A percentile compares a stretch with the other conserved stretches of the same genome.
These are phyloP conservation scores for Eragrostis curvula DNA, from an alignment of 176 grass and related monocot species.

Conservation along the genomic window DNA sequence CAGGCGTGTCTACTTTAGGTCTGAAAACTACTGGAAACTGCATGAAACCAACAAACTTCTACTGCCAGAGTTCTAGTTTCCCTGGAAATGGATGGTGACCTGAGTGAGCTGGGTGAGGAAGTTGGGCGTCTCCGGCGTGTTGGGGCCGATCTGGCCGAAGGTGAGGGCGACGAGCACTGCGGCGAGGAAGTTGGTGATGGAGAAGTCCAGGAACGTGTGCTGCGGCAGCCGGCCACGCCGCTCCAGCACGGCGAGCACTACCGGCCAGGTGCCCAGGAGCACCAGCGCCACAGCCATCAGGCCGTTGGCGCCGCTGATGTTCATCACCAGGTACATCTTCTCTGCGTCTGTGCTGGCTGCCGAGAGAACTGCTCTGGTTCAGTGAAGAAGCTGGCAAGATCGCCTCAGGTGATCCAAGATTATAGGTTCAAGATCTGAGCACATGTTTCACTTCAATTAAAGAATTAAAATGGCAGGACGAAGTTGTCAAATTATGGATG, in stretches of 20 bases:
- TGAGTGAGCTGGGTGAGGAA: slow-evolving; percentile 85
- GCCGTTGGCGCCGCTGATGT: slow-evolving; percentile 69
- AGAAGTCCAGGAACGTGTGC: slow-evolving; percentile 94
- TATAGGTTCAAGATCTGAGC: no score
- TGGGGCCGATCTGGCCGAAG: slow-evolving; percentile 72
- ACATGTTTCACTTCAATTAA: no score
- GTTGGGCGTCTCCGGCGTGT: slow-evolving; percentile 68
- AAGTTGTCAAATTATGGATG: no score
- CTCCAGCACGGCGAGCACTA: slow-evolving; percentile 88
- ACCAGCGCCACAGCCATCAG: slow-evolving; percentile 74
- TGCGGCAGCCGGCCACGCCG: slow-evolving; percentile 84
- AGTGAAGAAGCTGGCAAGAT: background rate
- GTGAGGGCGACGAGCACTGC: slow-evolving; percentile 78
- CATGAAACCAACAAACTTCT: background rate
- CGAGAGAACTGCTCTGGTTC: no score
- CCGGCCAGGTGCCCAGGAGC: slow-evolving; percentile 94
- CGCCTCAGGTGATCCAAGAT: no score
- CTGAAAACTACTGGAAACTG: background rate
- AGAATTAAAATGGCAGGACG: no score
- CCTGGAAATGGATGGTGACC: no score
- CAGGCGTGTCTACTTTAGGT: background rate
- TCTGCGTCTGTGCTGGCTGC: background rate
- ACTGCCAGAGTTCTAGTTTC: no score
- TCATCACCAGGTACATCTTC: slow-evolving; percentile 79
- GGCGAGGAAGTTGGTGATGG: slow-evolving; percentile 79